Evolutionary conservation across 306 rosid species (phyloP).

Genomic region (Vachellia pachyceras): DNA sequence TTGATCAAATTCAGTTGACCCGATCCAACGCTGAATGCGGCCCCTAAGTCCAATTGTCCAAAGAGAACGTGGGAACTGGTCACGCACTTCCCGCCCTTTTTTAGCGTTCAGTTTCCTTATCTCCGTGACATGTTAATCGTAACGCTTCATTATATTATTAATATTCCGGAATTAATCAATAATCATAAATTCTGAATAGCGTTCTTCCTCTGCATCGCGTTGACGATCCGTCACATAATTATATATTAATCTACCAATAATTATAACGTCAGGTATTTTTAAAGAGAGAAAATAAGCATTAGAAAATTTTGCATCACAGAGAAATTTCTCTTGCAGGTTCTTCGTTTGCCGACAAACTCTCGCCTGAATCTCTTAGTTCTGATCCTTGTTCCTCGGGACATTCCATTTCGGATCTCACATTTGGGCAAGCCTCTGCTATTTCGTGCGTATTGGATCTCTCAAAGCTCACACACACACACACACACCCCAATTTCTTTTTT

Average conservation of each 20-base stretch:
- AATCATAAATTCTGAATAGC: neutral
- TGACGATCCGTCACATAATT: constrained; percentile 2
- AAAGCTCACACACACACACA: neutral
- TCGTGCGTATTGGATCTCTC: constrained; percentile 29
- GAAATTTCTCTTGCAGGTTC: constrained; percentile 3
- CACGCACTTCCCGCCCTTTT: constrained; percentile 53
- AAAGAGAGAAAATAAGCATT: neutral
- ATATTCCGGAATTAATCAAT: neutral
- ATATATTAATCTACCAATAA: neutral
- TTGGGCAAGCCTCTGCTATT: constrained; percentile 37
- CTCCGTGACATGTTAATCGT: neutral
- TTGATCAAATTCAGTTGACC: constrained; percentile 30
- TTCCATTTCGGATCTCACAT: constrained; percentile 44
- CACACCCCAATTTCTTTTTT: neutral
- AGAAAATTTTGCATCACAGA: neutral
- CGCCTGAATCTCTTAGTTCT: neutral
- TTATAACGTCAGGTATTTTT: neutral
- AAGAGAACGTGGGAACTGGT: constrained; percentile 42
- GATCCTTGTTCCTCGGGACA: neutral
- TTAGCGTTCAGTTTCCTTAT: constrained; percentile 31
- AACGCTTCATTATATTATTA: neutral
- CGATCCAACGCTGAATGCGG: constrained; percentile 24
- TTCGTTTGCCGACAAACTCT: neutral
- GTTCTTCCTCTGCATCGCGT: neutral
- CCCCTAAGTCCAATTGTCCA: neutral